Evolutionary conservation across 2,329 filamentous ascomycete species (phyloP).

Genomic region (Uncinocarpus reesii): DNA sequence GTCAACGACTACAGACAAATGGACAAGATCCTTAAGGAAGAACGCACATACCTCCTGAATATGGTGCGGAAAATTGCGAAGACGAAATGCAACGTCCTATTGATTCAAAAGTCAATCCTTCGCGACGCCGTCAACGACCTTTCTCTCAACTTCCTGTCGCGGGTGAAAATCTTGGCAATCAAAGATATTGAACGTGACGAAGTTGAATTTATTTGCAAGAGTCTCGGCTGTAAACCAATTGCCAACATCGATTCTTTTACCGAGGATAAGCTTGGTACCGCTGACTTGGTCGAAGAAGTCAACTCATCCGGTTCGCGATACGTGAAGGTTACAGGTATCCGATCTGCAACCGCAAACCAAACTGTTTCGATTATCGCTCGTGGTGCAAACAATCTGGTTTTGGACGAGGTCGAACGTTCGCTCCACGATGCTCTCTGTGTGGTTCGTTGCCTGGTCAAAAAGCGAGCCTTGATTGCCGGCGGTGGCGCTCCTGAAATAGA

Average conservation of each 20-base stretch:
- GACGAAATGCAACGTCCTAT: constrained; percentile 95
- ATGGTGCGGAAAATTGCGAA: constrained; percentile 99
- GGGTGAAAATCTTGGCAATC: constrained; percentile 87
- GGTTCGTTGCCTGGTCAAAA: constrained; percentile 95
- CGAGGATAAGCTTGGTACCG: constrained; percentile 91
- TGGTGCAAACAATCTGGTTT: constrained; percentile 84
- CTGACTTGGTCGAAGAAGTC: constrained; percentile 87
- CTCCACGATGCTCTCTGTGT: constrained; percentile 97
- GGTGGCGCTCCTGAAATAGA: constrained; percentile 95
- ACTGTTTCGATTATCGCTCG: constrained; percentile 92
- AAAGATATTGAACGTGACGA: constrained; percentile 99
- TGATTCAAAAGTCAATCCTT: constrained; percentile 98
- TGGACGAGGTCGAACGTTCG: constrained; percentile 93
- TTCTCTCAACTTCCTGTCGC: constrained; percentile 92
- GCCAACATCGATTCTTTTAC: constrained; percentile 97
- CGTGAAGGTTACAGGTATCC: constrained; percentile 90
- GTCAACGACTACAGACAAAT: constrained; percentile 99
- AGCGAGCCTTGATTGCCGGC: constrained; percentile 96
- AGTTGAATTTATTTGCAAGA: constrained; percentile 99
- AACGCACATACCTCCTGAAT: constrained; percentile 94
- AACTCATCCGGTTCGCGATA: constrained; percentile 79
- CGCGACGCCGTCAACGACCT: constrained; percentile 96
- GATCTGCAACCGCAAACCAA: constrained; percentile 57
- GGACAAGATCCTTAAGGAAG: constrained; percentile 99
- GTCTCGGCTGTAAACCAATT: constrained; percentile 95